A percentile compares a stretch with the other conserved stretches of the same genome.
phyloP scores from a whole-genome alignment of 2,329 filamentous ascomycete genomes.

The Talaromyces rugulosus region DNA sequence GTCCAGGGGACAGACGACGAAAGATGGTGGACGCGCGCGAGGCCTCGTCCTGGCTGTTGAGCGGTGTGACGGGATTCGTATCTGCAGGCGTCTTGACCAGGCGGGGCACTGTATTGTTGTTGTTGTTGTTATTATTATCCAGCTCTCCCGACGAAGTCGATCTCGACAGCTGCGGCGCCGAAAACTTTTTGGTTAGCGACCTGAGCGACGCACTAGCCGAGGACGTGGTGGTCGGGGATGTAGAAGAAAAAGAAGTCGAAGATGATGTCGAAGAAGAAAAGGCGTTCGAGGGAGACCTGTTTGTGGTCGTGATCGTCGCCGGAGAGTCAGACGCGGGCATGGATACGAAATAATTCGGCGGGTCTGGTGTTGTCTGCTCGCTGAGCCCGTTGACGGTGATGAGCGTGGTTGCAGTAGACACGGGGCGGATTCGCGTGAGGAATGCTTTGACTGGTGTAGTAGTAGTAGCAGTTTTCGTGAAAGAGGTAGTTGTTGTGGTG shows the following conservation, averaged over 20 bases:
- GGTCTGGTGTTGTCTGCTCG: neutral
- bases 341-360: constrained; percentile 21
- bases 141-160: constrained; percentile 7
- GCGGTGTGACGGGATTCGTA: neutral
- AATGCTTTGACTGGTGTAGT: neutral
- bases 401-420: neutral
- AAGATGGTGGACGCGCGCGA: constrained; percentile 33
- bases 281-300: neutral
- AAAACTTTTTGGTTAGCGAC: constrained; percentile 14
- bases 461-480: neutral
- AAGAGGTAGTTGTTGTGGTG: constrained; percentile 1
- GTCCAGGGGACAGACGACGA: constrained; percentile 38
- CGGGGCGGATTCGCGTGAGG: neutral
- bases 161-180: constrained; percentile 23
- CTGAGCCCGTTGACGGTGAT: neutral
- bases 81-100: neutral
- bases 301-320: constrained; percentile 14
- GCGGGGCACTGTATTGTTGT: constrained; percentile 11
- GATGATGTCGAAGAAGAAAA: neutral
- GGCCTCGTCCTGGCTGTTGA: constrained; percentile 20
- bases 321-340: constrained; percentile 32
- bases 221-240: neutral
- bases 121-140: constrained; percentile 18
- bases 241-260: neutral
- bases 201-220: constrained; percentile 5